These are phyloP conservation scores for Wickerhamomyces sp. DNA, from an alignment of 1,139 yeast species.

Conservation along the genomic window DNA sequence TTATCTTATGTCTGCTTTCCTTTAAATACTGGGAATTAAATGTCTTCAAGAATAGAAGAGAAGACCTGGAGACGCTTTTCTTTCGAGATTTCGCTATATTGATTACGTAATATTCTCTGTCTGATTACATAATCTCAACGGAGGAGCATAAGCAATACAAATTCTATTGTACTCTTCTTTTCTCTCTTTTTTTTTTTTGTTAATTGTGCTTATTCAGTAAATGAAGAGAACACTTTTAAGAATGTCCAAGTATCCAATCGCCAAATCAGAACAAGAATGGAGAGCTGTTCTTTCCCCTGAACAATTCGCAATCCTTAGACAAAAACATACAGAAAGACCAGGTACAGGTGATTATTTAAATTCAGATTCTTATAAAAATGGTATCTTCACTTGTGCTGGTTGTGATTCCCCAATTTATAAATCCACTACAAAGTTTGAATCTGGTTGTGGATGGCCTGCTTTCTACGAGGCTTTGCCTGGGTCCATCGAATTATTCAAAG, in stretches of 20 bases:
- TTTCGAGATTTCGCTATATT: too few relatives aligned
- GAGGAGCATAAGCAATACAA: too few relatives aligned
- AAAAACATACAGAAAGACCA: slow-evolving; percentile 83
- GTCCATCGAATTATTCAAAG: slow-evolving; percentile 57
- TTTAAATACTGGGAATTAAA: background rate
- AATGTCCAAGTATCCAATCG: slow-evolving; percentile 16
- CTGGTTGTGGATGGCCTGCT: slow-evolving; percentile 98
- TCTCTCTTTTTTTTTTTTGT: too few relatives aligned
- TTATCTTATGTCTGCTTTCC: background rate
- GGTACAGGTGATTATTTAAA: slow-evolving; percentile 61
- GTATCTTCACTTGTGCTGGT: slow-evolving; percentile 80
- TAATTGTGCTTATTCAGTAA: too few relatives aligned
- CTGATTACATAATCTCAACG: too few relatives aligned
- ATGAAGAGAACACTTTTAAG: slow-evolving; percentile 2
- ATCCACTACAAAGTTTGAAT: slow-evolving; percentile 75
- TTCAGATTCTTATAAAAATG: slow-evolving; percentile 39
- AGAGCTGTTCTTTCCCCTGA: slow-evolving; percentile 68
- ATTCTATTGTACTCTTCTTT: too few relatives aligned
- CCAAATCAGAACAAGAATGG: slow-evolving; percentile 70
- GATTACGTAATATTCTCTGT: too few relatives aligned
- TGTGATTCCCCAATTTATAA: slow-evolving; percentile 77
- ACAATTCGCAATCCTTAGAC: slow-evolving; percentile 75
- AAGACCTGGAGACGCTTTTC: too few relatives aligned
- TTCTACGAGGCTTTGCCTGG: slow-evolving; percentile 88
- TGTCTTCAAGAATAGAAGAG: too few relatives aligned